These are phyloP conservation scores for Polytolypa hystricis DNA, from an alignment of 2,329 filamentous ascomycete species.

Conservation along the genomic window DNA sequence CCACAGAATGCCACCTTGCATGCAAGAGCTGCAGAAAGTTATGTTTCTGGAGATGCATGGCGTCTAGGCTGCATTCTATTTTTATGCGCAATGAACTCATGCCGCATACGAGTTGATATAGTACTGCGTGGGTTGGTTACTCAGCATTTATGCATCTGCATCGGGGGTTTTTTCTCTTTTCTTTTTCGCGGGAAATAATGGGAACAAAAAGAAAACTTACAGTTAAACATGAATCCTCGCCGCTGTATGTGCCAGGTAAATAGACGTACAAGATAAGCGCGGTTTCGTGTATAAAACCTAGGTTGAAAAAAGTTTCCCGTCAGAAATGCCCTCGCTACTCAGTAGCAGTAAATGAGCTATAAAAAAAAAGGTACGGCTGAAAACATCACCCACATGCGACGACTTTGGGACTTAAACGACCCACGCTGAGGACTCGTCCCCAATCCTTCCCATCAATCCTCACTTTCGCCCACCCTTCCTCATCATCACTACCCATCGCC, in stretches of 20 bases:
- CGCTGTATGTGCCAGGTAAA: constrained; percentile 29
- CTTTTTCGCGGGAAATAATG: too few species aligned
- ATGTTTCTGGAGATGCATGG: too few species aligned
- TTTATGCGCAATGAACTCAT: too few species aligned
- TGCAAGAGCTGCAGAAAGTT: too few species aligned
- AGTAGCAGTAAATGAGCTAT: too few species aligned
- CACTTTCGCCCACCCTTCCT: constrained; percentile 78
- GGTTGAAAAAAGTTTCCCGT: neutral
- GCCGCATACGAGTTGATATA: constrained; percentile 35
- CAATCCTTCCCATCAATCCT: constrained; percentile 89
- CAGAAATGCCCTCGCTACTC: too few species aligned
- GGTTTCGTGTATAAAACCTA: constrained; percentile 36
- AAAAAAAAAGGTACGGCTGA: neutral
- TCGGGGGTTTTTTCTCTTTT: too few species aligned
- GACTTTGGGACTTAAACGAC: constrained; percentile 75
- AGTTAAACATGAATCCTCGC: constrained; percentile 36
- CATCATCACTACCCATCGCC: constrained; percentile 43
- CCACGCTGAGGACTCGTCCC: constrained; percentile 88
- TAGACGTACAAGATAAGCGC: constrained; percentile 38
- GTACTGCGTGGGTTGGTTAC: constrained; percentile 25
- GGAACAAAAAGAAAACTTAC: too few species aligned
- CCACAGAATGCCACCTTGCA: too few species aligned
- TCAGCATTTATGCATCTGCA: too few species aligned
- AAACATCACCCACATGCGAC: constrained; percentile 60
- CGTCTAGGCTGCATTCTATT: too few species aligned